Evolutionary conservation across 1,139 yeast species (phyloP), one percentile per base, ranked within the genome.

Genomic region (Candida tropicalis): DNA sequence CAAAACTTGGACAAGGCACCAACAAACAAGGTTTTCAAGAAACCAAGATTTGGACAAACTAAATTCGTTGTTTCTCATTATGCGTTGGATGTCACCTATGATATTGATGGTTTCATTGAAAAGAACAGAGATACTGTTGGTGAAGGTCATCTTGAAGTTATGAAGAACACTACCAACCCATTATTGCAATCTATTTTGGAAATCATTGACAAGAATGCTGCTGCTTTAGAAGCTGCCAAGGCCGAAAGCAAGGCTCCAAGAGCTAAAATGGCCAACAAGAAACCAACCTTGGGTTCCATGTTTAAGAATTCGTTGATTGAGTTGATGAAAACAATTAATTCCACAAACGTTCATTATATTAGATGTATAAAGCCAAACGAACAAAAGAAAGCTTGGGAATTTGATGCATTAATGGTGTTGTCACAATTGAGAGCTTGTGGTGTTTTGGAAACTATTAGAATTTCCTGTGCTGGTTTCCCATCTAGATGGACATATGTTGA

Each of bases 321-420:
- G 56, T 79, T 93, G 54, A 93, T 93, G 99, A 75, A 72, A 42
- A 93, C 98, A 1, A 93, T 93, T 49, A 82, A 91, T 63, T 86
- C 96, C 1, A 93, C 98, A 1, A 91, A 93, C 60, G 99, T 86
- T 34, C 99, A 93, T 65, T 93, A 93, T 60, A 93, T 93, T 59
- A 86, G 99, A 63, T 93, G 99, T 75, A 93, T 93, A 63, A 93
- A 93, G 64, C 99, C 99, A 8, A 93, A 93, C 63, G 97, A 93
- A 56, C 84, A 82, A 47, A 93, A 93, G 66, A 84, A 81, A 46
- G 96, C 99, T 3, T 93, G 99, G 99, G 86, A 84, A 61, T 93
- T 93, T 67, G 97, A 90, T 59, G 90, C 96, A 25, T 77, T 91
- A 42, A 90, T 93, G 97, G 99, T 93, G 37, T 75, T 93, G 51